A percentile compares a stretch with the other conserved stretches of the same genome.
These are phyloP conservation scores for Hansenula lynferdii DNA, from an alignment of 1,139 yeast species.

Conservation along the genomic window DNA sequence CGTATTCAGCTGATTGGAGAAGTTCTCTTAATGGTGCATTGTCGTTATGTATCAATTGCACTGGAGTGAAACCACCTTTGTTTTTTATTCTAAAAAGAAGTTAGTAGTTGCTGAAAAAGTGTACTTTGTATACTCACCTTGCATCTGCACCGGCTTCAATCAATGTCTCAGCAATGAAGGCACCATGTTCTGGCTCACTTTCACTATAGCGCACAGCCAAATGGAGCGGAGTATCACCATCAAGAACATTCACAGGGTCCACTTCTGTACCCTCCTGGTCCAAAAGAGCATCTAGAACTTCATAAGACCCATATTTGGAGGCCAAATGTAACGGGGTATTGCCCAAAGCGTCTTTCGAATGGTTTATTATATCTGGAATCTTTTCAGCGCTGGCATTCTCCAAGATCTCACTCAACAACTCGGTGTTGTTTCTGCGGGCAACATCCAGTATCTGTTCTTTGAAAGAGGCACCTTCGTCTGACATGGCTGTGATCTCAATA, in stretches of 20 bases:
- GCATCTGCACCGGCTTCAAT: slow-evolving; percentile 94
- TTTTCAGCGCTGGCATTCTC: slow-evolving; percentile 38
- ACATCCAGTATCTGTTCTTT: slow-evolving; percentile 83
- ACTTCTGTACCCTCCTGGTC: slow-evolving; percentile 91
- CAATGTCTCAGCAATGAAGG: slow-evolving; percentile 71
- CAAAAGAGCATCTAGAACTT: slow-evolving; percentile 72
- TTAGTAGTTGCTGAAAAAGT: slow-evolving; percentile 9
- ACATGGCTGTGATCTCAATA: slow-evolving; percentile 6
- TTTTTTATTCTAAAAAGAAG: slow-evolving; percentile 33
- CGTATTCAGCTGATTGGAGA: slow-evolving; percentile 81
- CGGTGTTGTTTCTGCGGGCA: slow-evolving; percentile 84
- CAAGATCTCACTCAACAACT: slow-evolving; percentile 57
- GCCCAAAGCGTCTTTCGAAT: slow-evolving; percentile 72
- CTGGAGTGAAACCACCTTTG: slow-evolving; percentile 64
- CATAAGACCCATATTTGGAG: slow-evolving; percentile 78
- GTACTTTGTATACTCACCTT: slow-evolving; percentile 17
- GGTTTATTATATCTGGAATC: slow-evolving; percentile 61
- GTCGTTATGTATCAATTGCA: slow-evolving; percentile 54
- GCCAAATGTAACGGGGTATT: slow-evolving; percentile 82
- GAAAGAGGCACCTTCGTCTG: slow-evolving; percentile 64
- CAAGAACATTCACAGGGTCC: slow-evolving; percentile 67
- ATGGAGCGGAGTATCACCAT: slow-evolving; percentile 89
- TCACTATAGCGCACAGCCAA: slow-evolving; percentile 71
- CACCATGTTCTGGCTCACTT: slow-evolving; percentile 83
- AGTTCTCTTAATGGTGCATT: slow-evolving; percentile 52